phyloP scores from a whole-genome alignment of 495 filamentous ascomycete species.

The Hypoxylon lienhwacheense region DNA sequence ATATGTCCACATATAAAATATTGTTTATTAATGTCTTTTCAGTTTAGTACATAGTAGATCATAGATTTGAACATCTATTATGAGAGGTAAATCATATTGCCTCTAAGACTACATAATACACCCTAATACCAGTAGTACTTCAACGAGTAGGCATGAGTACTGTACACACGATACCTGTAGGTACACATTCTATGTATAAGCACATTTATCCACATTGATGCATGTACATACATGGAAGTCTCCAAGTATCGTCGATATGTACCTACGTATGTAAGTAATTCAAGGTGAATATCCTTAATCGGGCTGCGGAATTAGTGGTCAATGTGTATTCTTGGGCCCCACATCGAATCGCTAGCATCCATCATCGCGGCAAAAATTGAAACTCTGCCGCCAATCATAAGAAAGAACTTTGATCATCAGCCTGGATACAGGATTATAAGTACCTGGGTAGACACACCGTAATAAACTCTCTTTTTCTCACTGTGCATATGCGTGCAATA shows the following conservation, averaged over 20 bases:
- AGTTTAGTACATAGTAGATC: no score
- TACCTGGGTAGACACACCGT: constrained; percentile 23
- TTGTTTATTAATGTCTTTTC: no score
- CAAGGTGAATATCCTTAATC: constrained; percentile 21
- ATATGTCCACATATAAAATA: no score
- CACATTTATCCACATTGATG: not conserved
- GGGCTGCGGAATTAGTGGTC: constrained; percentile 18
- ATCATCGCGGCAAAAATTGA: constrained; percentile 32
- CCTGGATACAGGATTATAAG: no score
- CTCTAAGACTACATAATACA: no score
- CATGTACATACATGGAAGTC: not conserved
- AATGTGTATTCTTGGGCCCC: constrained; percentile 19
- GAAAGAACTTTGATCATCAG: not conserved
- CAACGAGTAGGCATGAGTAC: not conserved
- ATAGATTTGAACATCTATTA: no score
- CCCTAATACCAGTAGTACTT: no score
- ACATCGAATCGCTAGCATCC: constrained; percentile 20
- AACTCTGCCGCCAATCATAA: constrained; percentile 17
- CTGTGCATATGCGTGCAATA: constrained; percentile 4
- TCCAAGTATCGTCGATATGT: no score
- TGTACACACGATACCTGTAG: not conserved
- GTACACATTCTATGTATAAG: not conserved
- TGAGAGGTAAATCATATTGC: no score
- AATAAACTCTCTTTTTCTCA: not conserved
- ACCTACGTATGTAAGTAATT: not conserved